A percentile compares a stretch with the other conserved stretches of the same genome.
Conservation (phyloP, 805 yeast genomes). For the Candida vartiovaarae region DNA sequence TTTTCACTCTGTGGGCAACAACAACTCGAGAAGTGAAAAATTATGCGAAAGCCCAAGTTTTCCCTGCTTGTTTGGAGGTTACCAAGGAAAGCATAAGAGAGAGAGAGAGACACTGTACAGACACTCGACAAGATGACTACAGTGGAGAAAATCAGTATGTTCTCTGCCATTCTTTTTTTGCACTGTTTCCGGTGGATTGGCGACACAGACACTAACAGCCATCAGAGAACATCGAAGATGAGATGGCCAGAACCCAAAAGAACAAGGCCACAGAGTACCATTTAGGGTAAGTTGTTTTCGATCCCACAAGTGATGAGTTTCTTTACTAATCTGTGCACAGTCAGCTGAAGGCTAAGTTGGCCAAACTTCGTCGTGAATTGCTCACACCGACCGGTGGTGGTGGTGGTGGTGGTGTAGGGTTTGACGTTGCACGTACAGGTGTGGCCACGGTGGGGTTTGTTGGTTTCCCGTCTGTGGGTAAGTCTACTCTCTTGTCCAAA, state of each 20-base stretch:
- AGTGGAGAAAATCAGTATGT: conserved; percentile 21
- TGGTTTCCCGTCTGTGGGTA: conserved; percentile 93
- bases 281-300: conserved; percentile 39
- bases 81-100: too few relatives aligned
- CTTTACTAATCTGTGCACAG: conserved; percentile 26
- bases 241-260: conserved; percentile 97
- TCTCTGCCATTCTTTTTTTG: too few relatives aligned
- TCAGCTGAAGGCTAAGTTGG: conserved; percentile 92
- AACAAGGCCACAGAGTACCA: conserved; percentile 97
- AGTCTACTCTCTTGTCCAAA: conserved; percentile 77
- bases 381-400: conserved; percentile 71
- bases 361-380: conserved; percentile 89
- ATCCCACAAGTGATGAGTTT: not conserved
- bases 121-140: conserved; percentile 17
- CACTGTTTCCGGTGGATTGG: not conserved
- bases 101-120: not conserved
- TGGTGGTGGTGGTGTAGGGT: conserved; percentile 90
- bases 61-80: not conserved
- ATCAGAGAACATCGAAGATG: conserved; percentile 65
- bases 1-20: not conserved
- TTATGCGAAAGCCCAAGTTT: not conserved
- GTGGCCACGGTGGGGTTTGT: conserved; percentile 96
- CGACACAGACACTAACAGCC: conserved; percentile 1
- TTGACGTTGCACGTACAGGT: conserved; percentile 98
- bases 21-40: not conserved